Evolutionary conservation across 805 yeast genomes (phyloP).

Genomic region (Lipomyces mesembrius): DNA sequence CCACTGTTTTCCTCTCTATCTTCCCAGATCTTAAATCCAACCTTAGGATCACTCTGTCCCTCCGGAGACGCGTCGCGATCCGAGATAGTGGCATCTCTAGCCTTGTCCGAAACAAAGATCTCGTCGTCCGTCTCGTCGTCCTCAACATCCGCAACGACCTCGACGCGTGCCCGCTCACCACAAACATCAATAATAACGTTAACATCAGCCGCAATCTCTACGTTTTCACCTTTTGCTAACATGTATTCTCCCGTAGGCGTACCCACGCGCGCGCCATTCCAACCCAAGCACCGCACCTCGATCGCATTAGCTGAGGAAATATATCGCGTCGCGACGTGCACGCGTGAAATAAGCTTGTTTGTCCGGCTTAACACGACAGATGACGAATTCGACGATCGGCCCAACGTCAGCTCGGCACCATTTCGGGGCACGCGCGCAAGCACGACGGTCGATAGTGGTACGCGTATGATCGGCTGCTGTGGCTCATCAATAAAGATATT

Average conservation of each 20-base stretch:
- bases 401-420: slow-evolving; percentile 54
- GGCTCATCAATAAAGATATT: neutral
- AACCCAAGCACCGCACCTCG: slow-evolving; percentile 72
- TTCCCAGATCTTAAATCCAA: slow-evolving; percentile 27
- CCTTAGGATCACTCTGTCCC: slow-evolving; percentile 1
- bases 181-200: slow-evolving; percentile 72
- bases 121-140: slow-evolving; percentile 53
- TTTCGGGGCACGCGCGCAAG: slow-evolving; percentile 50
- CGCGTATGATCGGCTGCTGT: slow-evolving; percentile 36
- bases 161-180: slow-evolving; percentile 61
- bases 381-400: slow-evolving; percentile 69
- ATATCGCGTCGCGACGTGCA: slow-evolving; percentile 62
- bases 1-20: slow-evolving; percentile 13
- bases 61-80: neutral
- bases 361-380: slow-evolving; percentile 55
- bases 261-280: slow-evolving; percentile 74
- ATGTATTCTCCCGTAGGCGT: slow-evolving; percentile 57
- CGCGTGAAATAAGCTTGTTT: slow-evolving; percentile 66
- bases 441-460: slow-evolving; percentile 49
- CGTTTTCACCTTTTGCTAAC: slow-evolving; percentile 65
- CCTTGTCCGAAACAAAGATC: slow-evolving; percentile 21
- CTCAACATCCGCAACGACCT: slow-evolving; percentile 54
- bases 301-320: slow-evolving; percentile 49
- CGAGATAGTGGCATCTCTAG: neutral
- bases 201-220: slow-evolving; percentile 64